Base-by-base conservation (phyloP, 495 filamentous ascomycete species). In the Beverwykella pulmonaria region DNA sequence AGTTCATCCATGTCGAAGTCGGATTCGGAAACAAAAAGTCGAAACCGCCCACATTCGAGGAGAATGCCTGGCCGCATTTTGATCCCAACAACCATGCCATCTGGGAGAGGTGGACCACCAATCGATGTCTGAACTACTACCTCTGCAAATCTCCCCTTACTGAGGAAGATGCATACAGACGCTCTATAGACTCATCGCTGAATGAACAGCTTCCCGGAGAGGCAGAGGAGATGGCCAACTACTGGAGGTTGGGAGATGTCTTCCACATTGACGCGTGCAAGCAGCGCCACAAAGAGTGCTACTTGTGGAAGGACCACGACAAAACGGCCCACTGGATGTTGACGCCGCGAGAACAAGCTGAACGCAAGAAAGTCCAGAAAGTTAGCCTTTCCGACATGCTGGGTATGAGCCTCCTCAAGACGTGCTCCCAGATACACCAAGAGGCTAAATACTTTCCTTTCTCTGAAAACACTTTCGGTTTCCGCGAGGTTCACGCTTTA, bases 261-360 rank as follows among this genome's bases (percentile, higher is more conserved):
- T 62, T 60, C 47, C 59, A 68, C 46, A 52, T 68, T 29, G 58
- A 61, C 25, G 23, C 57, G n/a, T 68, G 65, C 52, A 22, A 47
- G 23, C 22, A 56, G 14, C 65, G 65, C 14, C 65, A 68, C 44
- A 20, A 47, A 25, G 7, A 1, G 14, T 62, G 65, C 58, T 34
- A 23, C 19, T 47, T 44, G n/a, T 14, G 15, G 8, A 19, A 48
- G 2, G 25, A 32, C 6, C 29, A 15, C 26, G 44, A 34, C 17
- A 22, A 30, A n/a, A n/a, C n/a, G 25, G 44, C 48, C 2, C 20
- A 29, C 29, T 53, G 59, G 59, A 53, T 63, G 48, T 10, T 12
- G 25, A 41, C 26, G 0, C 59, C 59, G 30, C 1, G 59, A 23
- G 27, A 44, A 17, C 25, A 14, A 19, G 19, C 1, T 26, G 0